Evolutionary conservation across 1,139 yeast species (phyloP).

Genomic region (Hansenula lynferdii): DNA sequence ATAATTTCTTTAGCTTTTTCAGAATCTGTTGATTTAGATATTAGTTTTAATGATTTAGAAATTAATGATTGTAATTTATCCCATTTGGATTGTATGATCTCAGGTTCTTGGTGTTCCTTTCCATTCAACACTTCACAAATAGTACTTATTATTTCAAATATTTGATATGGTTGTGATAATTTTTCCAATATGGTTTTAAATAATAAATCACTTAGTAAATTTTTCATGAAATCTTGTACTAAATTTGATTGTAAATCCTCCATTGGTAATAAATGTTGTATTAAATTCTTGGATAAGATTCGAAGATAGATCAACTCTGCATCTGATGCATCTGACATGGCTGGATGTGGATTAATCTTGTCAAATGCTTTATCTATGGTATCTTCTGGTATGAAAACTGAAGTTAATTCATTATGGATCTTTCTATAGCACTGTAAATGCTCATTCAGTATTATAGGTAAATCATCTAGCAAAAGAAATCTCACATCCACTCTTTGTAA

Average conservation of each 20-base stretch:
- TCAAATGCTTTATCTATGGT: slow-evolving; percentile 30
- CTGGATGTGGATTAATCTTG: slow-evolving; percentile 44
- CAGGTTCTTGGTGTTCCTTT: slow-evolving; percentile 1
- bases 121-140: slow-evolving; percentile 10
- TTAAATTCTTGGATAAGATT: slow-evolving; percentile 29
- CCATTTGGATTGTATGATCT: not conserved
- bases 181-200: slow-evolving; percentile 35
- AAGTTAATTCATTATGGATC: slow-evolving; percentile 21
- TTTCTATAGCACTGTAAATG: slow-evolving; percentile 27
- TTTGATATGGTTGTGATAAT: slow-evolving; percentile 27
- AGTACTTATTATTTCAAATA: slow-evolving; percentile 17
- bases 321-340: slow-evolving; percentile 25
- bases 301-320: slow-evolving; percentile 28
- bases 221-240: slow-evolving; percentile 31
- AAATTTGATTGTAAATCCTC: slow-evolving; percentile 34
- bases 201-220: slow-evolving; percentile 37
- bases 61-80: not conserved
- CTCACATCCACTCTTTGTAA: slow-evolving; percentile 27
- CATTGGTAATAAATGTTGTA: slow-evolving; percentile 32
- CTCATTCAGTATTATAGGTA: slow-evolving; percentile 34
- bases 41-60: not conserved
- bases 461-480: slow-evolving; percentile 34
- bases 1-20: not conserved
- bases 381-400: slow-evolving; percentile 24
- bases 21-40: not conserved